These are phyloP conservation scores for Euphorbia lathyris DNA, from an alignment of 345 rosid genomes.

Conservation along the genomic window DNA sequence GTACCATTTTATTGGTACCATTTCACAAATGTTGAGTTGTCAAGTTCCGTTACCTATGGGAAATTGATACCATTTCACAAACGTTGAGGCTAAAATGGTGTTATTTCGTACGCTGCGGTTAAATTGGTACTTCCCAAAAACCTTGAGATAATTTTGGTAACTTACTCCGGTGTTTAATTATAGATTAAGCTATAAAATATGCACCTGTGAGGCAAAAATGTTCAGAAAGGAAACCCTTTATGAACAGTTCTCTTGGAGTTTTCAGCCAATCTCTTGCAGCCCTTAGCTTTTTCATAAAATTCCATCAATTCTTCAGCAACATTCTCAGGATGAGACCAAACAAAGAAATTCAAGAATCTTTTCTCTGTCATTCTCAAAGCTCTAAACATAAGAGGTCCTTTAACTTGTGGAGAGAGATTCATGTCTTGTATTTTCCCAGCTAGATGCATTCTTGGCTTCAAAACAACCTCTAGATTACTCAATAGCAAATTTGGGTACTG, in stretches of 20 bases:
- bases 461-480: slow-evolving; percentile 45
- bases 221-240: slow-evolving; percentile 72
- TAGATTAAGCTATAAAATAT: background rate
- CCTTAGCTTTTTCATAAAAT: slow-evolving; percentile 42
- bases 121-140: too few relatives aligned
- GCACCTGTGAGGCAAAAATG: slow-evolving; percentile 4
- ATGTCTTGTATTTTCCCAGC: slow-evolving; percentile 58
- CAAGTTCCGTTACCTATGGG: too few relatives aligned
- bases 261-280: slow-evolving; percentile 58
- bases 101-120: too few relatives aligned
- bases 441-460: slow-evolving; percentile 60
- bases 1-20: too few relatives aligned
- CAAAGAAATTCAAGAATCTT: slow-evolving; percentile 53
- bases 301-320: slow-evolving; percentile 57
- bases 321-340: slow-evolving; percentile 52
- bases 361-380: slow-evolving; percentile 68
- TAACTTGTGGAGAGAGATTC: slow-evolving; percentile 50
- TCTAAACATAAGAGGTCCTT: slow-evolving; percentile 31
- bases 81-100: too few relatives aligned
- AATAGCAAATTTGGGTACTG: slow-evolving; percentile 51
- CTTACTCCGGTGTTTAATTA: too few relatives aligned
- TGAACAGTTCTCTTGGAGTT: slow-evolving; percentile 41
- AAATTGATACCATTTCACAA: too few relatives aligned
- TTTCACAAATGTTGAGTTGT: too few relatives aligned
- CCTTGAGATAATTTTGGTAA: too few relatives aligned